Base-by-base conservation (phyloP, 805 yeast species). In the Suhomyces kilbournensis region DNA sequence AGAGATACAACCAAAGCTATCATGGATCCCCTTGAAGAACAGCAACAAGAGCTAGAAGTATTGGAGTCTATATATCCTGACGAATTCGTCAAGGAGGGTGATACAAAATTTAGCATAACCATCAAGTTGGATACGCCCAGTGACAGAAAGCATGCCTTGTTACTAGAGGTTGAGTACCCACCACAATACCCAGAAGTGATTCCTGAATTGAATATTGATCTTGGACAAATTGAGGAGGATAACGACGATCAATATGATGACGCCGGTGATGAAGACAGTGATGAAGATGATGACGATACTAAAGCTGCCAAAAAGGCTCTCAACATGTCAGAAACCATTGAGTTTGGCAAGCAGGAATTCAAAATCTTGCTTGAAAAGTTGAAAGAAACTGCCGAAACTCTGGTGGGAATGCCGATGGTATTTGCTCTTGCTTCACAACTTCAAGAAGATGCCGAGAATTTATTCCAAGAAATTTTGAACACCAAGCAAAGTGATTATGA, bases 1-100 rank as follows among this genome's bases (percentile, higher is more conserved):
- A 9, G 14, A 38, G 22, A 17, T 5, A 19, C 42, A 38, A 5
- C 23, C 42, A 7, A 26, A 38, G 42, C 20, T 38, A 38, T 10
- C 15, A 89, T 89, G 96, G 92, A 88, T 60, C 81, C 85, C 52
- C 64, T 69, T 49, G 97, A 89, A 67, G 97, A 94, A 64, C 97
- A 93, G 66, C 68, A 64, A 26, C 97, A 93, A 70, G 99, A 93
- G 68, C 67, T 94, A 45, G 97, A 92, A 68, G 91, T 94, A 49
- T 78, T 93, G 53, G 85, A 89, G 65, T 85, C 96, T 15, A 93
- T 93, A 51, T 93, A 94, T 66, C 99, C 98, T 5, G 97, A 93
- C 64, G 99, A 93, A 67, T 70, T 90, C 30, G 70, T 65, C n/a
- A 61, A 73, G 8, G 60, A 76, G 34, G 64, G 80, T 1, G 79